A percentile compares a stretch with the other conserved stretches of the same genome.
phyloP scores from a whole-genome alignment of 2,329 filamentous ascomycete genomes.

The Spiromastix sp. region DNA sequence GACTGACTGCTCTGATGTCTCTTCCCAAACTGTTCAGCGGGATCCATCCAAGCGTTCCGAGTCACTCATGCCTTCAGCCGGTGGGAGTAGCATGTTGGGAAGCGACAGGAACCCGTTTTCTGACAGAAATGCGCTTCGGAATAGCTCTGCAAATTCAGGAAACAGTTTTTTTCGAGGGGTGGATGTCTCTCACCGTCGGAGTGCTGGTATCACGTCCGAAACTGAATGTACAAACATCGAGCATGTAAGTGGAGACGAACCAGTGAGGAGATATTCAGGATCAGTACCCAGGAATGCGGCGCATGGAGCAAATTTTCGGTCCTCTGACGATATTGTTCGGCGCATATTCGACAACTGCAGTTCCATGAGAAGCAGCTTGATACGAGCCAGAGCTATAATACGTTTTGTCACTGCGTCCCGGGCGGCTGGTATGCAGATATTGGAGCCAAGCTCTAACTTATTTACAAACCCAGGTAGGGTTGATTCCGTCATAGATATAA shows the following conservation, averaged over 20 bases:
- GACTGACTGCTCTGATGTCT: too few species aligned
- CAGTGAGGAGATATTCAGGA: too few species aligned
- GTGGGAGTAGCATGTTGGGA: too few species aligned
- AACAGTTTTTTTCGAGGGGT: too few species aligned
- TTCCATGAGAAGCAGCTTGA: conserved; percentile 13
- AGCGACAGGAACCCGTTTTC: conserved; percentile 11
- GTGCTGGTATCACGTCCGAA: too few species aligned
- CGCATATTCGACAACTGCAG: conserved; percentile 15
- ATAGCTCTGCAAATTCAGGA: background rate
- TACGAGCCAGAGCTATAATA: conserved; percentile 8
- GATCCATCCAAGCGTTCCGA: conserved; percentile 24
- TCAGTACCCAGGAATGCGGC: background rate
- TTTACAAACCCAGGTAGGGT: conserved; percentile 3
- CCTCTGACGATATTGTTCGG: conserved; percentile 14
- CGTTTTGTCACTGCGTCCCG: conserved; percentile 20
- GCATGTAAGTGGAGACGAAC: background rate
- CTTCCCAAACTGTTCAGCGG: conserved; percentile 23
- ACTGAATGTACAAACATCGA: too few species aligned
- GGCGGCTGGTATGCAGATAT: conserved; percentile 6
- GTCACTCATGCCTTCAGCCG: too few species aligned
- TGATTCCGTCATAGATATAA: too few species aligned
- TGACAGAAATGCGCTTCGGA: conserved; percentile 5
- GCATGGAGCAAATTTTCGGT: conserved; percentile 5
- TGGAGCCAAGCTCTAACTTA: background rate
- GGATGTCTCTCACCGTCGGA: too few species aligned